Percentiles rank a stretch among this genome's conserved stretches.
Conservation (phyloP, 768 basidiomycete genomes). For the Collybiopsis confluens region DNA sequence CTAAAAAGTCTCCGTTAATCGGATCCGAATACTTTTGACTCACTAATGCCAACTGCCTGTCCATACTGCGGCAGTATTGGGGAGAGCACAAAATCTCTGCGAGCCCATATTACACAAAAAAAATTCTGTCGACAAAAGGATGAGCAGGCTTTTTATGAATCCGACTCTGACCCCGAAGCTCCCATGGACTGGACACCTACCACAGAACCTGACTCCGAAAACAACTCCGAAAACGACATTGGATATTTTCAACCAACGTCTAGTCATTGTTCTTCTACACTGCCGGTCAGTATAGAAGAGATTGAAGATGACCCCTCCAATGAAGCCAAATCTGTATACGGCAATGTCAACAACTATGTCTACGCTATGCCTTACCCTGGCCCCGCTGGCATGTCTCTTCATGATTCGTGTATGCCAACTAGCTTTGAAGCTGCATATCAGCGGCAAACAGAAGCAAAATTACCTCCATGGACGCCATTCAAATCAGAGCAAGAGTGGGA, state of each 20-base stretch:
- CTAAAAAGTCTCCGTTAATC: too few relatives aligned
- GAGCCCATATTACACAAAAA: too few relatives aligned
- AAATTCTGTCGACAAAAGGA: too few relatives aligned
- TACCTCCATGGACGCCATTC: conserved; percentile 23
- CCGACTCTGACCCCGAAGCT: too few relatives aligned
- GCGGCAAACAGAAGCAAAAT: conserved; percentile 9
- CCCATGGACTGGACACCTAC: too few relatives aligned
- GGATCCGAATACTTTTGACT: too few relatives aligned
- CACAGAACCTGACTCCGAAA: too few relatives aligned
- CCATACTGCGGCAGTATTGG: too few relatives aligned
- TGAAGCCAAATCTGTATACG: neutral
- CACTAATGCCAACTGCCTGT: too few relatives aligned
- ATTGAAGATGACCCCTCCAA: neutral
- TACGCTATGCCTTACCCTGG: neutral
- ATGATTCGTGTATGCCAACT: conserved; percentile 1
- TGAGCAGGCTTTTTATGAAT: too few relatives aligned
- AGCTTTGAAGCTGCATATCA: conserved; percentile 12
- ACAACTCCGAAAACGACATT: neutral
- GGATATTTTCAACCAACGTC: neutral
- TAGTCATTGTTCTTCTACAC: neutral
- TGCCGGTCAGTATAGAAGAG: neutral
- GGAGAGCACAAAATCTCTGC: too few relatives aligned
- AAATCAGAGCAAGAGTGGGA: conserved; percentile 24
- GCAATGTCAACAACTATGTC: neutral
- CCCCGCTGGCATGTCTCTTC: neutral